Conservation (phyloP, 768 basidiomycete genomes). For the Piloderma croceum region DNA sequence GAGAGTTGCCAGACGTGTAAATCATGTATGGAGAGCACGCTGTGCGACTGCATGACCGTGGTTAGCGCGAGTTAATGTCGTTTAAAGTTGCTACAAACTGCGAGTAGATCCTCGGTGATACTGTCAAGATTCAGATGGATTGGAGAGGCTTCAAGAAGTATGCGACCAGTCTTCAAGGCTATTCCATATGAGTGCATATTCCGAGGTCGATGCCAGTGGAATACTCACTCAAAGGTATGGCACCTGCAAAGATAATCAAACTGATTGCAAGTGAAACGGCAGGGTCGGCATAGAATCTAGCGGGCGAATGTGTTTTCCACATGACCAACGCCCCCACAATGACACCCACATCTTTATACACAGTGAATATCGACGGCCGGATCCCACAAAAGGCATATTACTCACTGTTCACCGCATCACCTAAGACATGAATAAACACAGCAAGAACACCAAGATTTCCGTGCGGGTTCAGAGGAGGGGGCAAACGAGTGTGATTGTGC, state of each 20-base stretch:
- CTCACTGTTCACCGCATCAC: conserved; percentile 50
- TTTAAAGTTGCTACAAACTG: conserved; percentile 27
- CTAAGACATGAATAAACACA: conserved; percentile 46
- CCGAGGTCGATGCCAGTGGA: not conserved
- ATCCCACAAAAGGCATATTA: conserved; percentile 3
- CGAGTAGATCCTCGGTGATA: conserved; percentile 42
- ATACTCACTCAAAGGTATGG: conserved; percentile 45
- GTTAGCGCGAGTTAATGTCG: conserved; percentile 1
- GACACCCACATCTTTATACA: conserved; percentile 43
- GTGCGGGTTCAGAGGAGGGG: conserved; percentile 28
- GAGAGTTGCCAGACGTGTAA: conserved; percentile 54
- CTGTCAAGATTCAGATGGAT: conserved; percentile 44
- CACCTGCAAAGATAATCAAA: conserved; percentile 47
- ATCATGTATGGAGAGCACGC: conserved; percentile 46
- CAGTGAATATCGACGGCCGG: conserved; percentile 1
- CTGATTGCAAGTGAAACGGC: conserved; percentile 46
- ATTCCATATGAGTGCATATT: conserved; percentile 1
- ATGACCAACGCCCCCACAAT: conserved; percentile 46
- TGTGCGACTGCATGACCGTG: conserved; percentile 13
- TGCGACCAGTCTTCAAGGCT: conserved; percentile 44
- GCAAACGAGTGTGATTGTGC: conserved; percentile 43
- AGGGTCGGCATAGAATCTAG: conserved; percentile 50
- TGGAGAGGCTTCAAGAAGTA: conserved; percentile 48
- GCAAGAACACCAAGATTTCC: conserved; percentile 43
- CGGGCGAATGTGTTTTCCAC: conserved; percentile 40